Conservation (phyloP, 2,329 filamentous ascomycete species). For the Ampelomyces quisqualis region DNA sequence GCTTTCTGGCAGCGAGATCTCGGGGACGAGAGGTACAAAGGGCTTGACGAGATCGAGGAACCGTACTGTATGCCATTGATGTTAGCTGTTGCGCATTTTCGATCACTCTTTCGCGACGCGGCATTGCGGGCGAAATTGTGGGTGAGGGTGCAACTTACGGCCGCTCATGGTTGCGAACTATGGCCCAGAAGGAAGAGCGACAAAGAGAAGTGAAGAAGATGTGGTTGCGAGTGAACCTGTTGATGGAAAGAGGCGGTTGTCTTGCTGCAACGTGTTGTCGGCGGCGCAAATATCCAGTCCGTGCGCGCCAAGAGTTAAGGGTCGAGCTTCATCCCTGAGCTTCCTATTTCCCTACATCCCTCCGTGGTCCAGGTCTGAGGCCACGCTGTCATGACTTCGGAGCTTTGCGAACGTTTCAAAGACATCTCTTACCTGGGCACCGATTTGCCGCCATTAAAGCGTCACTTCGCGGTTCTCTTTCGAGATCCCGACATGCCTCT, state of each 20-base stretch:
- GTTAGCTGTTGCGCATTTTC: slow-evolving; percentile 21
- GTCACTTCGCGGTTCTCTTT: slow-evolving; percentile 1
- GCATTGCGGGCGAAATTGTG: slow-evolving; percentile 21
- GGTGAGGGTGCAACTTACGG: slow-evolving; percentile 51
- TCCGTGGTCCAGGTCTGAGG: slow-evolving; percentile 16
- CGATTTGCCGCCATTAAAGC: background rate
- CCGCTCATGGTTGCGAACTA: slow-evolving; percentile 58
- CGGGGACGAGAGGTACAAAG: slow-evolving; percentile 98
- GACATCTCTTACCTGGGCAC: background rate
- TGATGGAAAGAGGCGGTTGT: slow-evolving; percentile 37
- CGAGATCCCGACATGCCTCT: too few species aligned
- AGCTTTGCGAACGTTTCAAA: slow-evolving; percentile 10
- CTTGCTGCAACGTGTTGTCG: slow-evolving; percentile 38
- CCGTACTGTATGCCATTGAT: slow-evolving; percentile 65
- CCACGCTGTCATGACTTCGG: slow-evolving; percentile 24
- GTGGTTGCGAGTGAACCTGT: slow-evolving; percentile 26
- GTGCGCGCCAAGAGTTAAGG: slow-evolving; percentile 8
- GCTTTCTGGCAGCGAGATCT: slow-evolving; percentile 84
- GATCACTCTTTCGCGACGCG: slow-evolving; percentile 6
- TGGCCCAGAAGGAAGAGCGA: slow-evolving; percentile 38
- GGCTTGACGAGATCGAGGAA: slow-evolving; percentile 99
- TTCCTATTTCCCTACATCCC: slow-evolving; percentile 19
- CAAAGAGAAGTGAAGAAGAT: slow-evolving; percentile 32
- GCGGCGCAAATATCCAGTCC: slow-evolving; percentile 17
- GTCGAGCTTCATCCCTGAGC: slow-evolving; percentile 31